Evolutionary conservation across 805 yeast genomes (phyloP).

Genomic region (Schwanniomyces occidentalis): DNA sequence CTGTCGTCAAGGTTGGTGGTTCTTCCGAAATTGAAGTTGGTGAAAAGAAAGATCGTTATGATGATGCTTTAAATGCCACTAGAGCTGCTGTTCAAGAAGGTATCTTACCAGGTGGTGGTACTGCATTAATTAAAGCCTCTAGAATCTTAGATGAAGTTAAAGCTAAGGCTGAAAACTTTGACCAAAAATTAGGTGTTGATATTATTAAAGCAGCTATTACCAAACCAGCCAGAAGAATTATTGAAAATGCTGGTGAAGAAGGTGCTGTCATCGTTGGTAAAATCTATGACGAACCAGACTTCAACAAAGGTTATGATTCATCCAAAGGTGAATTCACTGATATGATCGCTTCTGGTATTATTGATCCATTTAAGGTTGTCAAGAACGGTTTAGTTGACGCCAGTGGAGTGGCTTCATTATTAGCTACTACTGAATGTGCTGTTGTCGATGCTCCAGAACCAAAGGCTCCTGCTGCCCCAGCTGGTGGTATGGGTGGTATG

Average conservation of each 20-base stretch:
- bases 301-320: conserved; percentile 89
- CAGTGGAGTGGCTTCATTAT: conserved; percentile 93
- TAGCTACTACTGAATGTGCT: conserved; percentile 98
- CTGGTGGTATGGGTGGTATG: conserved; percentile 42
- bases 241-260: conserved; percentile 97
- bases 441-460: conserved; percentile 94
- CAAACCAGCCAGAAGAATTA: conserved; percentile 93
- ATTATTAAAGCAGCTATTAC: conserved; percentile 90
- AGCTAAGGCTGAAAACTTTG: conserved; percentile 75
- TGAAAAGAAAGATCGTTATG: conserved; percentile 98
- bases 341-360: conserved; percentile 95
- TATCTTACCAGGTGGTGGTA: conserved; percentile 99
- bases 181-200: conserved; percentile 93
- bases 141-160: conserved; percentile 67
- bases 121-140: conserved; percentile 93
- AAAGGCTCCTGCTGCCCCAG: conserved; percentile 56
- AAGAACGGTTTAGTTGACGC: conserved; percentile 96
- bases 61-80: conserved; percentile 97
- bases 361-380: conserved; percentile 98
- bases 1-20: conserved; percentile 97
- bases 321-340: conserved; percentile 92
- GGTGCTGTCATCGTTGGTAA: conserved; percentile 96
- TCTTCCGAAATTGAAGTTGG: conserved; percentile 96
- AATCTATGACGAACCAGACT: conserved; percentile 65
- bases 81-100: conserved; percentile 99